Evolutionary conservation across 106 monocot species (phyloP), one percentile per base, ranked within the genome.

Genomic region (Dioscorea zingiberensis): DNA sequence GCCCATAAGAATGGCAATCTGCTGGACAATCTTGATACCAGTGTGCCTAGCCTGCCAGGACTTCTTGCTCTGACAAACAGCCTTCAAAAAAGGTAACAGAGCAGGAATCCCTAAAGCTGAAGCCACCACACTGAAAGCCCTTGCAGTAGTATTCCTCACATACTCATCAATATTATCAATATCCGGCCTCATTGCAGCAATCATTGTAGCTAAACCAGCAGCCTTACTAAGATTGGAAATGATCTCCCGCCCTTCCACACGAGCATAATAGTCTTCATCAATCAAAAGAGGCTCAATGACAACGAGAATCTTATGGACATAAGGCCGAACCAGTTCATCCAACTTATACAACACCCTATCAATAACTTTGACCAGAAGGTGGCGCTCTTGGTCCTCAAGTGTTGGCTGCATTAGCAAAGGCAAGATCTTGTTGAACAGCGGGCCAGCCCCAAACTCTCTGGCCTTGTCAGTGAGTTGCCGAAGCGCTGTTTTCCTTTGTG

Each of bases 11-110:
- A 95, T 95, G 15, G 95, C 95, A 70, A 95, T 95, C 73, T 95
- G 95, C 70, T 95, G 95, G 45, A 85, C 83, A 70, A 95, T 95
- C 69, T 95, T 95, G 16, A 95, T 95, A 72, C 95, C 95, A 25
- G 95, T 95, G 47, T 95, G 95, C 62, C 95, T 67, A 44, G 95
- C 95, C 67, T 95, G 95, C 95, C 95, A 95, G 2, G 91, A 91
- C 75, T 95, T 95, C 80, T 95, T 95, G 79, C 95, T 95, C 74
- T 95, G 95, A 76, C 95, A 95, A 71, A 95, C 95, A 72, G 95
- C 95, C 54, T 95, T 95, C 67, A 95, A 55, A 29, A 95, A 95
- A 9, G 95, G 95, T 60, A 95, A 75, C 4, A 95, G 82, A 28
- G 95, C 91, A 74, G 95, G 95, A 53, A 95, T 95, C n/a, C 95